These are phyloP conservation scores for Lactarius indigo DNA, from an alignment of 768 basidiomycete genomes.

Conservation along the genomic window DNA sequence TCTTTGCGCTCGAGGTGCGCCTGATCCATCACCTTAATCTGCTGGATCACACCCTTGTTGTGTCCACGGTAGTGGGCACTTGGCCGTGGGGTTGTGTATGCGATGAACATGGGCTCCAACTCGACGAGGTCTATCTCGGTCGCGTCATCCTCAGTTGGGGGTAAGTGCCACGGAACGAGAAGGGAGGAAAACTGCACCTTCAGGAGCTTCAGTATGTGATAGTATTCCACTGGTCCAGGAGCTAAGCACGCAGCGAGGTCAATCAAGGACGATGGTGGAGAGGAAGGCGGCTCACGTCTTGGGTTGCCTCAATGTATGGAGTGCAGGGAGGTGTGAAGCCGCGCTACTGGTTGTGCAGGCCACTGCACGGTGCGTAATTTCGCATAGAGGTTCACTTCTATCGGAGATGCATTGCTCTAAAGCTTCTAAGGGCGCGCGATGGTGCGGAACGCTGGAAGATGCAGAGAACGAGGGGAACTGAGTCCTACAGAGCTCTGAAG, in stretches of 20 bases:
- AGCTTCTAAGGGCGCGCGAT: no score
- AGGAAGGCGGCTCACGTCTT: conserved; percentile 44
- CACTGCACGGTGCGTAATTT: no score
- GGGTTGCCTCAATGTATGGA: no score
- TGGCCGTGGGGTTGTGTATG: conserved; percentile 13
- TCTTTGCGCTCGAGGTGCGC: conserved; percentile 19
- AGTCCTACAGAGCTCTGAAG: no score
- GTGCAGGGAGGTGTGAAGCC: no score
- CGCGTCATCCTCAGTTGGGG: conserved; percentile 28
- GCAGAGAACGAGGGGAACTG: no score
- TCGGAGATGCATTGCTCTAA: no score
- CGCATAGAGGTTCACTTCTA: no score
- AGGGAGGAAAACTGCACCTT: conserved; percentile 34
- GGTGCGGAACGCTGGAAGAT: no score
- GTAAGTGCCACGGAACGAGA: background rate
- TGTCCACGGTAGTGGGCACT: background rate
- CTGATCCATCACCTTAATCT: conserved; percentile 4
- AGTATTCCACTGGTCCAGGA: conserved; percentile 81
- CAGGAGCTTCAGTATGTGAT: conserved; percentile 78
- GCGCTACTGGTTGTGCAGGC: no score
- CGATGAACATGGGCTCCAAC: conserved; percentile 27
- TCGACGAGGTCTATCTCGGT: conserved; percentile 26
- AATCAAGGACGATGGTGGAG: background rate
- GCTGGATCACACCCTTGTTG: background rate
- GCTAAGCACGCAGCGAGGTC: conserved; percentile 37